Percentiles rank a stretch among this genome's conserved stretches.
These are phyloP conservation scores for Cercospora sp. DNA, from an alignment of 2,329 filamentous ascomycete genomes.

Conservation along the genomic window DNA sequence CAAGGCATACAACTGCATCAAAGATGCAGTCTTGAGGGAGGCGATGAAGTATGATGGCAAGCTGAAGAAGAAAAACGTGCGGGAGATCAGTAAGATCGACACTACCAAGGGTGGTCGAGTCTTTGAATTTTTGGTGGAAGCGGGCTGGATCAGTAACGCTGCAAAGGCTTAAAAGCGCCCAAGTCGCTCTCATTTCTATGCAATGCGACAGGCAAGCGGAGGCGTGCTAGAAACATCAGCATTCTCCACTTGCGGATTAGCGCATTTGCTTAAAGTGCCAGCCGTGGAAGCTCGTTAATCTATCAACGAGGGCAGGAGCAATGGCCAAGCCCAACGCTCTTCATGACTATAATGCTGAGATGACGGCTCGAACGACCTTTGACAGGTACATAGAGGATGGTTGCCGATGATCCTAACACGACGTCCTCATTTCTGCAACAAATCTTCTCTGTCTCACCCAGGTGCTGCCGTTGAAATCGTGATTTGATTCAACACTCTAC, in stretches of 20 bases:
- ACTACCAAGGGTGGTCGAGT: conserved; percentile 80
- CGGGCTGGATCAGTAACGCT: conserved; percentile 70
- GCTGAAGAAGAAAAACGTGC: conserved; percentile 91
- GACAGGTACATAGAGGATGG: background rate
- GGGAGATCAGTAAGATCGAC: conserved; percentile 81
- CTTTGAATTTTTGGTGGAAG: conserved; percentile 92
- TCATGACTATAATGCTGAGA: background rate
- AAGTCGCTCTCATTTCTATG: background rate
- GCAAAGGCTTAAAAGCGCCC: conserved; percentile 55
- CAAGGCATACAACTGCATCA: conserved; percentile 93
- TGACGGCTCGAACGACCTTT: background rate
- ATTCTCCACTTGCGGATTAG: background rate
- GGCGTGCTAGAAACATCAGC: background rate
- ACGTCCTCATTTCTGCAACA: background rate
- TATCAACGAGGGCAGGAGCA: background rate
- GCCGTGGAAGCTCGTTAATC: too few species aligned
- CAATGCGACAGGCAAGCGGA: background rate
- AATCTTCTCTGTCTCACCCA: background rate
- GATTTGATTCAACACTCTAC: background rate
- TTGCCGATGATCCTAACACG: background rate
- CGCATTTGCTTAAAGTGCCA: background rate
- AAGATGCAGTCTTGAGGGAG: conserved; percentile 87
- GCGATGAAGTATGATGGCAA: conserved; percentile 83
- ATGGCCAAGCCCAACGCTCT: background rate
- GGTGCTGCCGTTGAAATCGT: background rate